phyloP scores from a whole-genome alignment of 495 filamentous ascomycete genomes.

The Tuber microsphaerosporum region DNA sequence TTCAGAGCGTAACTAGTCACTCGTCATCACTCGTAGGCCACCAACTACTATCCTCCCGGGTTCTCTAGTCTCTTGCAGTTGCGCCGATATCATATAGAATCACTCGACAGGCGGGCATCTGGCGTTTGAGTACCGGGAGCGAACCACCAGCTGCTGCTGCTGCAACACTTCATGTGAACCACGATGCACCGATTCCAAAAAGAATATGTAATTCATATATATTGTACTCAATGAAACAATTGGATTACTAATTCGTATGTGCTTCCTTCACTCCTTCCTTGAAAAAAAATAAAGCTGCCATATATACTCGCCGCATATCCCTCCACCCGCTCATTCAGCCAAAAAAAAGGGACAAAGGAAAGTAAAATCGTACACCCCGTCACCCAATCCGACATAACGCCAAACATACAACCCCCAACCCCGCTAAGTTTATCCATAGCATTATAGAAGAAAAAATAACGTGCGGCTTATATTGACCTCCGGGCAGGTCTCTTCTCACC shows the following conservation, averaged over 20 bases:
- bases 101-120: not conserved
- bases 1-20: not conserved
- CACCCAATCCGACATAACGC: not conserved
- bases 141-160: not conserved
- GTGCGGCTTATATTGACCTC: not conserved
- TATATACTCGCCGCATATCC: not conserved
- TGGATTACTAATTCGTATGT: not conserved
- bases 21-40: not conserved
- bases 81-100: not conserved
- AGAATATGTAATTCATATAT: not conserved
- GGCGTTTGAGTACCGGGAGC: not conserved
- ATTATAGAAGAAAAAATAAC: not conserved
- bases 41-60: not conserved
- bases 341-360: not conserved
- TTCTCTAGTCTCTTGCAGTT: not conserved
- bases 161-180: not conserved
- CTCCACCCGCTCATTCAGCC: not conserved
- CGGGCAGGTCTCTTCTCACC: slow-evolving; percentile 2
- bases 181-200: not conserved
- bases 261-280: not conserved
- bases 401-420: not conserved
- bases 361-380: not conserved
- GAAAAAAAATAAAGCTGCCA: not conserved
- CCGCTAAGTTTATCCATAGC: not conserved
- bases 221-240: not conserved